These are phyloP conservation scores for Kluyveromyces starmeri DNA, from an alignment of 805 yeast species.

Conservation along the genomic window DNA sequence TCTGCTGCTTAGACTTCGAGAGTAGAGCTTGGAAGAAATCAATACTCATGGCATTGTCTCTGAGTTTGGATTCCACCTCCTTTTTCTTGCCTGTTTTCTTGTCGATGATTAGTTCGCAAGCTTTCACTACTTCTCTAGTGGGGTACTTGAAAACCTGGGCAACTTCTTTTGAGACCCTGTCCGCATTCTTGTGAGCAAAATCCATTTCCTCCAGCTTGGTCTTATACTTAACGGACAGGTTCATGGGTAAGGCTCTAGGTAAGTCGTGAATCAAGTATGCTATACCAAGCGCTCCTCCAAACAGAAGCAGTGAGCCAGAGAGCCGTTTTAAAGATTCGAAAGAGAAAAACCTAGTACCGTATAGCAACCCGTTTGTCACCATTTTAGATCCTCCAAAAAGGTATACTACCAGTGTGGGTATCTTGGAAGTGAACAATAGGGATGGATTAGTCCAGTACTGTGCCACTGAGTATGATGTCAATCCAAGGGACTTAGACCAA, in stretches of 20 bases:
- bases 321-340: constrained; percentile 34
- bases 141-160: constrained; percentile 76
- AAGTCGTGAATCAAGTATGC: constrained; percentile 69
- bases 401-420: constrained; percentile 28
- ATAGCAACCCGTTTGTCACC: constrained; percentile 29
- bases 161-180: constrained; percentile 72
- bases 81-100: constrained; percentile 18
- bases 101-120: constrained; percentile 24
- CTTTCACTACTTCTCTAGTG: constrained; percentile 55
- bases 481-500: constrained; percentile 14
- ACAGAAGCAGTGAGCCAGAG: constrained; percentile 44
- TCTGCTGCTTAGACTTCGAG: constrained; percentile 18
- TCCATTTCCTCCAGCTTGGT: constrained; percentile 56
- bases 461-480: constrained; percentile 16
- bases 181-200: constrained; percentile 70
- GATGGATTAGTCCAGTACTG: constrained; percentile 28
- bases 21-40: constrained; percentile 20
- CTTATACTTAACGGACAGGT: constrained; percentile 64
- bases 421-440: constrained; percentile 25
- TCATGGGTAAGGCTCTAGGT: constrained; percentile 82
- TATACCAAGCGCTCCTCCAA: constrained; percentile 43
- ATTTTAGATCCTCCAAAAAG: constrained; percentile 34
- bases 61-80: constrained; percentile 20
- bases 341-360: constrained; percentile 33
- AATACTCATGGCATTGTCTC: constrained; percentile 19